Evolutionary conservation across 139 green algal genomes (phyloP).

Genomic region (Chlorella sp.): DNA sequence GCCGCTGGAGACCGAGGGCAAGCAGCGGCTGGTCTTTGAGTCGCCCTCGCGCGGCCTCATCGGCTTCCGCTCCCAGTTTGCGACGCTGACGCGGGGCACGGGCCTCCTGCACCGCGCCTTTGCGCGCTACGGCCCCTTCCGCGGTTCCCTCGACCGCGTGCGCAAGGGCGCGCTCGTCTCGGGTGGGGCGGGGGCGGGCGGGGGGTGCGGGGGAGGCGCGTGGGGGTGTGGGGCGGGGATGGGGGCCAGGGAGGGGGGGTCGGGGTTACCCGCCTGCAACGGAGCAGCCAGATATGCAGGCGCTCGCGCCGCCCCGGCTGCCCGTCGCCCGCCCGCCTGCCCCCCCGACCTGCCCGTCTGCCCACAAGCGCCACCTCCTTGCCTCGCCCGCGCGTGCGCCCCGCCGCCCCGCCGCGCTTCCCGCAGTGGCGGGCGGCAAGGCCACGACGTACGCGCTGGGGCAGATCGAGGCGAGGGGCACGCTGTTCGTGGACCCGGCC

Average conservation of each 20-base stretch:
- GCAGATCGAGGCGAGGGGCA: conserved; percentile 71
- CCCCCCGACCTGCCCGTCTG: too few relatives aligned
- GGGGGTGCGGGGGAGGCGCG: too few relatives aligned
- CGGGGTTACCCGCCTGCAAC: too few relatives aligned
- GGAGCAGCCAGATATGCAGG: too few relatives aligned
- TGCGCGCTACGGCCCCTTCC: conserved; percentile 52
- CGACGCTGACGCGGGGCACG: conserved; percentile 73
- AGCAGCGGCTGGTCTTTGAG: conserved; percentile 70
- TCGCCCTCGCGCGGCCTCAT: conserved; percentile 75
- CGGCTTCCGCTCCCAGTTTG: conserved; percentile 74
- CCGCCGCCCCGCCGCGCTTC: not conserved
- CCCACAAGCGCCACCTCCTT: conserved; percentile 68
- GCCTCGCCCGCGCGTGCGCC: conserved; percentile 39
- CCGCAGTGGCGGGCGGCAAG: conserved; percentile 61
- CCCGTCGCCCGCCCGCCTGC: conserved; percentile 21
- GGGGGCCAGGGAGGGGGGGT: too few relatives aligned
- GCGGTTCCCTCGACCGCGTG: conserved; percentile 58
- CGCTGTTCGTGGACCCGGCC: conserved; percentile 72
- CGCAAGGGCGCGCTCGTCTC: conserved; percentile 78
- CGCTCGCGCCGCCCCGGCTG: too few relatives aligned
- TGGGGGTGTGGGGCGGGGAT: too few relatives aligned
- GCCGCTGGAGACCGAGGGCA: conserved; percentile 59
- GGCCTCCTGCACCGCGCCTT: conserved; percentile 84
- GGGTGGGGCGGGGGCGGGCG: too few relatives aligned
- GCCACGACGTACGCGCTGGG: conserved; percentile 71